Conservation (phyloP, 2,329 filamentous ascomycete genomes). For the Colletotrichum scovillei region DNA sequence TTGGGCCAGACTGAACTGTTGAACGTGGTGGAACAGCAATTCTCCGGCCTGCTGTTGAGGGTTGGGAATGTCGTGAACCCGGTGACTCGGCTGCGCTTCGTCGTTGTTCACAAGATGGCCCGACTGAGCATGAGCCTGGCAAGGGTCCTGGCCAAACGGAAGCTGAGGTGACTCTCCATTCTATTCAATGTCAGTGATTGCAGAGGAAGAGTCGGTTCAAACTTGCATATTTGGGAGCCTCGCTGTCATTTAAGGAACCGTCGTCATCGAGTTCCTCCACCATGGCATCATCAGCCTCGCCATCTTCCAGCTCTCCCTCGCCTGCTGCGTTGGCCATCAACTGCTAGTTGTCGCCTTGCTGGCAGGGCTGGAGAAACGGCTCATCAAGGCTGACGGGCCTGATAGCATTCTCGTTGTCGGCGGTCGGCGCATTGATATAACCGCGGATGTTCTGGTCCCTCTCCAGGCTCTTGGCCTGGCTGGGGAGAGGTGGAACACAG, state of each 20-base stretch:
- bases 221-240: neutral
- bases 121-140: neutral
- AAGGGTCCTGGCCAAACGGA: no score
- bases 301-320: neutral
- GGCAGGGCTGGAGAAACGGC: neutral
- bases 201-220: neutral
- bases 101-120: neutral
- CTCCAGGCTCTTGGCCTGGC: neutral
- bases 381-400: neutral
- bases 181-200: neutral
- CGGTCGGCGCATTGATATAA: neutral
- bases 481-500: neutral
- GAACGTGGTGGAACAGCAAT: neutral
- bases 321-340: neutral
- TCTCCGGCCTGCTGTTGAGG: neutral
- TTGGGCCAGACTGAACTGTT: neutral
- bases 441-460: neutral
- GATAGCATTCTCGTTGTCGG: neutral
- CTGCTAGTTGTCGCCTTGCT: neutral
- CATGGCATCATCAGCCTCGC: neutral
- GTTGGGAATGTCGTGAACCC: neutral
- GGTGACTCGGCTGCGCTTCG: neutral
- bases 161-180: neutral
- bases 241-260: neutral
- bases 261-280: neutral